Evolutionary conservation across 169 alveolate genomes (phyloP).

Genomic region (Blepharisma undulans): DNA sequence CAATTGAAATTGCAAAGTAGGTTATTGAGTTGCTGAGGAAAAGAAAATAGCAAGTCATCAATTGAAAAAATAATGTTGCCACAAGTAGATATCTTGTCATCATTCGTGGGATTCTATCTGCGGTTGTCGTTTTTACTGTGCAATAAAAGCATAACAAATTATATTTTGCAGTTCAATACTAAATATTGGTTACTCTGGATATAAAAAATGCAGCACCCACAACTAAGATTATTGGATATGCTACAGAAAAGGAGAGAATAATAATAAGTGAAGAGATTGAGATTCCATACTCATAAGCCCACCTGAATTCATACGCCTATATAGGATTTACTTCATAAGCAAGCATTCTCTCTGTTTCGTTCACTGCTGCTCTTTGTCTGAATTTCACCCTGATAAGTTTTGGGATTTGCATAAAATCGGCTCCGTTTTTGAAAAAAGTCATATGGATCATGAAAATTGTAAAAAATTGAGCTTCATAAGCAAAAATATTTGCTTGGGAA

Average conservation of each 20-base stretch:
- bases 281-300: constrained; percentile 41
- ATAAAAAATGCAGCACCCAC: neutral
- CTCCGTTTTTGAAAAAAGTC: constrained; percentile 33
- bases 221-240: constrained; percentile 12
- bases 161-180: constrained; percentile 27
- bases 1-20: neutral
- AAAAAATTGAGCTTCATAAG: constrained; percentile 4
- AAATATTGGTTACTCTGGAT: neutral
- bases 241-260: constrained; percentile 29
- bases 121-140: constrained; percentile 30
- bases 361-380: constrained; percentile 1
- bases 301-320: neutral
- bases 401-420: constrained; percentile 35
- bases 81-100: neutral
- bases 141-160: constrained; percentile 39
- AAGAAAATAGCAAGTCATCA: constrained; percentile 14
- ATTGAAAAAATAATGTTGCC: neutral
- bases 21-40: neutral
- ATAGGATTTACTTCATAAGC: constrained; percentile 19
- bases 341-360: constrained; percentile 27
- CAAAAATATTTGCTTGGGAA: constrained; percentile 1
- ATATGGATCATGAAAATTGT: constrained; percentile 29
- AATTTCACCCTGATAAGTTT: constrained; percentile 4
- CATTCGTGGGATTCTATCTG: neutral
- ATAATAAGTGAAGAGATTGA: constrained; percentile 5